phyloP scores from a whole-genome alignment of 2,329 filamentous ascomycete species.

The Pseudocercospora vitis region DNA sequence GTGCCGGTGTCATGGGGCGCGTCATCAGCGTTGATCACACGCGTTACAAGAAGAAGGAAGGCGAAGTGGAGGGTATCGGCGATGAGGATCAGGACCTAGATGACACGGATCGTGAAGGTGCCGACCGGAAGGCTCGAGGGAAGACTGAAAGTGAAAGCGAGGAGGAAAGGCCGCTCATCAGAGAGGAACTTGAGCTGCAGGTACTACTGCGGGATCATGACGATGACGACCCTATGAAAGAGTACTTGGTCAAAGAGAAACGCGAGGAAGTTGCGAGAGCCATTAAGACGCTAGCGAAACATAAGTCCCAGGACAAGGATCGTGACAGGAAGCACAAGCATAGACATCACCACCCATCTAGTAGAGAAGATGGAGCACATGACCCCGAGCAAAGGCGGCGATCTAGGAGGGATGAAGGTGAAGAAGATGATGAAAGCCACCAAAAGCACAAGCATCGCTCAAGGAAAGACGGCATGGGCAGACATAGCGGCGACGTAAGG shows the following conservation, averaged over 20 bases:
- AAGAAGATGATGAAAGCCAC: background rate
- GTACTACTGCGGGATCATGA: slow-evolving; percentile 71
- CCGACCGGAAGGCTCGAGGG: slow-evolving; percentile 48
- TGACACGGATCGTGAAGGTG: slow-evolving; percentile 39
- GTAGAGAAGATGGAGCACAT: background rate
- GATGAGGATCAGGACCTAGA: slow-evolving; percentile 57
- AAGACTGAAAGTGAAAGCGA: slow-evolving; percentile 44
- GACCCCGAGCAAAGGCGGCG: background rate
- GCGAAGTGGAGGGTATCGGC: slow-evolving; percentile 47
- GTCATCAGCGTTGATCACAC: slow-evolving; percentile 88
- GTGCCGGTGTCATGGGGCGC: slow-evolving; percentile 77
- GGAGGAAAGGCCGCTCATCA: slow-evolving; percentile 63
- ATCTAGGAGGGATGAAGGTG: slow-evolving; percentile 5
- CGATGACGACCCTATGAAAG: slow-evolving; percentile 97
- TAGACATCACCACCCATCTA: slow-evolving; percentile 13
- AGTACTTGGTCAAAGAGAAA: slow-evolving; percentile 84
- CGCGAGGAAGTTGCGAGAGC: slow-evolving; percentile 80
- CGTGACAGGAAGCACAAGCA: slow-evolving; percentile 11
- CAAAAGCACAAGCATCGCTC: slow-evolving; percentile 2
- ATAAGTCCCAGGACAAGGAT: slow-evolving; percentile 48
- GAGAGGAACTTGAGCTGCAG: slow-evolving; percentile 78
- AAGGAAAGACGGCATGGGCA: background rate
- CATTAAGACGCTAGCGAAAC: slow-evolving; percentile 54
- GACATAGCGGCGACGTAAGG: background rate
- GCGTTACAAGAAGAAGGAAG: slow-evolving; percentile 83